Conservation (phyloP, 805 yeast species). For the Monosporozyma siamensis region DNA sequence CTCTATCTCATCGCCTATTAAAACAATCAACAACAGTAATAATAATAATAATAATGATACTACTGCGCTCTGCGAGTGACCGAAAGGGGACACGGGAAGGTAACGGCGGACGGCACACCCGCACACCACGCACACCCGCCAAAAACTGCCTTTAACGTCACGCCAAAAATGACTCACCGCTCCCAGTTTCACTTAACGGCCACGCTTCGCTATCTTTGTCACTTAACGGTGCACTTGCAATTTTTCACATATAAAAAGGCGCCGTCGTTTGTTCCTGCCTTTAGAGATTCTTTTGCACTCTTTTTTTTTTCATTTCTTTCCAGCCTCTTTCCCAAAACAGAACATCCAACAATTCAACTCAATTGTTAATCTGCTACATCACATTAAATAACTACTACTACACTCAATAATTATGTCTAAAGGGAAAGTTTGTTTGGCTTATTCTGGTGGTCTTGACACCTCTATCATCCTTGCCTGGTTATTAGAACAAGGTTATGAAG, state of each 20-base stretch:
- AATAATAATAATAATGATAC: not conserved
- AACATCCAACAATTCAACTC: not conserved
- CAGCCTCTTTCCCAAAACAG: not conserved
- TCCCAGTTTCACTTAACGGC: constrained; percentile 6
- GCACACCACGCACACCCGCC: not conserved
- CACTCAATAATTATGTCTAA: constrained; percentile 55
- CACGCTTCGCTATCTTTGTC: constrained; percentile 13
- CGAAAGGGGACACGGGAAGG: not conserved
- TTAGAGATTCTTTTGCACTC: constrained; percentile 1
- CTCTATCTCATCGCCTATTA: too few relatives aligned
- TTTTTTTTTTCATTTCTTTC: not conserved
- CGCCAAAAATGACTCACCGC: constrained; percentile 3
- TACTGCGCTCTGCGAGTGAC: not conserved
- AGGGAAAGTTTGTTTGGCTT: constrained; percentile 98
- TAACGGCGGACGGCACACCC: not conserved
- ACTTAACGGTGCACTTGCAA: constrained; percentile 8
- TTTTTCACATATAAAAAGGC: not conserved
- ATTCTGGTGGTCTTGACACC: constrained; percentile 98
- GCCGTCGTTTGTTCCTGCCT: constrained; percentile 4
- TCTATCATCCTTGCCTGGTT: constrained; percentile 97
- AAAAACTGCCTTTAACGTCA: constrained; percentile 1
- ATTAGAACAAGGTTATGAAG: constrained; percentile 95
- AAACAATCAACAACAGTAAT: too few relatives aligned
- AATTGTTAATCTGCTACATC: too few relatives aligned
- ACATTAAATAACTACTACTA: not conserved